Evolutionary conservation across 78 protist species (phyloP).

Genomic region (Dictyostelium capitatum): DNA sequence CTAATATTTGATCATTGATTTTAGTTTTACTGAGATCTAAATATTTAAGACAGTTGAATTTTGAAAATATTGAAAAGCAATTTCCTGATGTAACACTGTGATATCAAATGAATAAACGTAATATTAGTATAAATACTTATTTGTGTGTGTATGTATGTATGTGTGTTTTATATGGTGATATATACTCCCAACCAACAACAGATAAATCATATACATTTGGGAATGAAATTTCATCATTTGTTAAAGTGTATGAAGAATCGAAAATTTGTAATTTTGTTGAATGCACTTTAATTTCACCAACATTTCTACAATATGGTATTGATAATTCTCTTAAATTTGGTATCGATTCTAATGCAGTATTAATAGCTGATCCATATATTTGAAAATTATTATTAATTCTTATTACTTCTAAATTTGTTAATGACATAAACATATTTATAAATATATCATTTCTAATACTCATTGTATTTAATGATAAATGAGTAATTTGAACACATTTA

Average conservation of each 20-base stretch:
- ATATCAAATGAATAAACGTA: background rate
- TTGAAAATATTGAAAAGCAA: background rate
- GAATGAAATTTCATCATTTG: conserved; percentile 12
- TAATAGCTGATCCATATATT: conserved; percentile 2
- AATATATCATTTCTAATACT: conserved; percentile 10
- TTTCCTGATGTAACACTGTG: conserved; percentile 2
- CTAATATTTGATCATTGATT: background rate
- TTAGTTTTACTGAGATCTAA: background rate
- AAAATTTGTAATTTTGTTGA: background rate
- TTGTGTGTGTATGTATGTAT: background rate
- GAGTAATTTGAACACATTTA: conserved; percentile 2
- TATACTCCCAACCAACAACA: background rate
- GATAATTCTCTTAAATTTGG: background rate
- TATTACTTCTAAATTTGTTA: background rate
- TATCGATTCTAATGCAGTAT: conserved; percentile 13
- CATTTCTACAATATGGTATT: conserved; percentile 51
- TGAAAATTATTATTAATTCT: conserved; percentile 3
- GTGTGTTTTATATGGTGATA: background rate
- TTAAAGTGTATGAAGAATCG: conserved; percentile 15
- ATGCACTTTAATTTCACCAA: background rate
- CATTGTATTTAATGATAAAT: background rate
- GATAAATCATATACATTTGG: conserved; percentile 6
- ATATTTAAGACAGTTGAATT: background rate
- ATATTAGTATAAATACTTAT: too few relatives aligned
- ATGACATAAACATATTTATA: background rate